Evolutionary conservation across 2,329 filamentous ascomycete genomes (phyloP), one percentile per base, ranked within the genome.

Genomic region (Colletotrichum nymphaeae): DNA sequence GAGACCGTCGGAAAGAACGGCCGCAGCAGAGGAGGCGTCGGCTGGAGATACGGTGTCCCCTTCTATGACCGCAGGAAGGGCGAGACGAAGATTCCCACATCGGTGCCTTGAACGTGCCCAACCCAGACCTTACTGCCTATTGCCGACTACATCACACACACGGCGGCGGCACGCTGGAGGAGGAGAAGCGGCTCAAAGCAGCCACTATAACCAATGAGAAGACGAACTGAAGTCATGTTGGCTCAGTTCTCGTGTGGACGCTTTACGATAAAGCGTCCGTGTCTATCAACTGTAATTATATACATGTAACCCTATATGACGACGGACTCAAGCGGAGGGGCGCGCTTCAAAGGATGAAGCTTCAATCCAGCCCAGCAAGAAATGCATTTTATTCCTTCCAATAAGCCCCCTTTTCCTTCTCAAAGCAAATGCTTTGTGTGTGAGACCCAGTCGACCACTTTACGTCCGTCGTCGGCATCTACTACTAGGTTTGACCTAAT

Each of bases 71-170:
- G 92, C 69, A 89, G 87, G 82, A 89, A 87, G 77, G 91, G 89
- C n/a, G 79, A 88, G 79, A 82, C 92, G 83, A 93, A 93, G 87
- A 93, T 93, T 78, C 91, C 92, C 26, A 92, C 88, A 46, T 88
- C 85, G 66, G 90, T 93, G 67, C 88, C 87, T 73, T 90, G 77
- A 86, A 57, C 63, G 66, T 22, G 14, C 8, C 2, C 14, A 42
- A 16, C 42, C 19, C 32, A 59, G 28, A 14, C 32, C n/a, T 42
- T n/a, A 22, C 26, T 37, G 22, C 28, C 28, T n/a, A 14, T 35
- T 24, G n/a, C 14, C 30, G 7, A 11, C 12, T n/a, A 63, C 12
- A 30, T 8, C 19, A 28, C 28, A 11, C 1, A 35, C 26, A 26
- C 5, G 19, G 24, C 9, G 14, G 19, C 52, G 24, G 32, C 55